Evolutionary conservation across 192 early-diverging fungal species (phyloP), one percentile per base, ranked within the genome.

Genomic region (Umbelopsis vinacea): DNA sequence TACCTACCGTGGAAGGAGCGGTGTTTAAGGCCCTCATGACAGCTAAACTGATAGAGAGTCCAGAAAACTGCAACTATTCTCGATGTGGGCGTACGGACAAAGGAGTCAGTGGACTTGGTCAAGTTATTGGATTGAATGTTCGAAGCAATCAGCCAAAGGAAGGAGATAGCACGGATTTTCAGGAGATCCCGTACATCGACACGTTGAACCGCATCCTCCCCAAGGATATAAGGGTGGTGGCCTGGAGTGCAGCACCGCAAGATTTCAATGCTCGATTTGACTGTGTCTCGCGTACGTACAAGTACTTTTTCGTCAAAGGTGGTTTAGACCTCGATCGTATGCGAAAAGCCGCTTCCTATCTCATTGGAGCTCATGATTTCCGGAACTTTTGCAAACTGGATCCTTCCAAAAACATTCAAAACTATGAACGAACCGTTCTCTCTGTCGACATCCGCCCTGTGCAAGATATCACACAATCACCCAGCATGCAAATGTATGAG

Each of bases 331-430:
- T 97, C 43, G 85, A 75, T 4, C 73, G 69, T 2, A 98, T 99
- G 96, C 84, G 84, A 19, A 75, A 88, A 5, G 96, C 91, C 0
- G 92, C 92, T 4, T 54, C 72, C 33, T 70, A 77, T 46, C 94
- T 90, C 69, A 69, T 93, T 68, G 97, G 97, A 10, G 79, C 88
- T 14, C 95, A 96, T 71, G 96, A 99, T 77, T 99, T 94, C 72
- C 90, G 97, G 52, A 91, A 97, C 79, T 97, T 99, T 81, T 99
- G 97, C 80, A 95, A 96, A 77, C 81, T 97, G 47, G 96, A 99
- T 82, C 88, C 92, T 0, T 83, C 90, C 35, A 95, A 97, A 76
- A 88, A 92, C 73, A 89, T 95, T 37, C 77, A 74, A 17, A 91
- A 88, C 76, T 96, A 93, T 81, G 87, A 92, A 54, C 89, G 95